Evolutionary conservation across 1,139 yeast species (phyloP).

Genomic region (Pichia norvegensis): DNA sequence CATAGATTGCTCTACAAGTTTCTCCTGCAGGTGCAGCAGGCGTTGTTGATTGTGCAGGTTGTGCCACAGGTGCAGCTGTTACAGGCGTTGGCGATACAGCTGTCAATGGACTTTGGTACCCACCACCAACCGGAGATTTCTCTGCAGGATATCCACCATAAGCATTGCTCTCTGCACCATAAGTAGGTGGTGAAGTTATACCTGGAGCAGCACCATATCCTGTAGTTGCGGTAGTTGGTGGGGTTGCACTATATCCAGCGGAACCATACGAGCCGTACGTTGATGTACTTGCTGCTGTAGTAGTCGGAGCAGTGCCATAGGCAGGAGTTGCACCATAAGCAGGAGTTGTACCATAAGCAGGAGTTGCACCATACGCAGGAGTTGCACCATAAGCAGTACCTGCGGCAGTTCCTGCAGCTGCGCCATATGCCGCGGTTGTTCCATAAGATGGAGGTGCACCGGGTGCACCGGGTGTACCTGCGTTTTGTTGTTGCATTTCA

Average conservation of each 20-base stretch:
- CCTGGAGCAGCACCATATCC: slow-evolving; percentile 4
- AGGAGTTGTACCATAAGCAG: slow-evolving; percentile 4
- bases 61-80: slow-evolving; percentile 4
- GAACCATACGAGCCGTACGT: slow-evolving; percentile 11
- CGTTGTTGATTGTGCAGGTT: slow-evolving; percentile 24
- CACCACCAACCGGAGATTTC: slow-evolving; percentile 7
- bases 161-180: slow-evolving; percentile 9
- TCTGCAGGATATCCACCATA: slow-evolving; percentile 18
- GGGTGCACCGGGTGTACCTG: slow-evolving; percentile 22
- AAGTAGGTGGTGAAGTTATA: background rate
- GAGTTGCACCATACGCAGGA: slow-evolving; percentile 13
- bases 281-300: slow-evolving; percentile 7
- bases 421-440: slow-evolving; percentile 9
- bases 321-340: slow-evolving; percentile 13
- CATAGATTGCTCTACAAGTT: slow-evolving; percentile 70
- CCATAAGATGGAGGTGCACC: slow-evolving; percentile 25
- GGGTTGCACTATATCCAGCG: slow-evolving; percentile 7
- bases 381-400: slow-evolving; percentile 13
- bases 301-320: slow-evolving; percentile 9
- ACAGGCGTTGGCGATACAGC: slow-evolving; percentile 16
- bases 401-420: slow-evolving; percentile 22
- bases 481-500: slow-evolving; percentile 36
- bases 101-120: slow-evolving; percentile 10
- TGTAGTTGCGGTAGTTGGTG: slow-evolving; percentile 11
- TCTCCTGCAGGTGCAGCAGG: slow-evolving; percentile 38